Evolutionary conservation across 345 rosid species (phyloP), one percentile per base, ranked within the genome.

Genomic region (Erysimum cheiranthoides): DNA sequence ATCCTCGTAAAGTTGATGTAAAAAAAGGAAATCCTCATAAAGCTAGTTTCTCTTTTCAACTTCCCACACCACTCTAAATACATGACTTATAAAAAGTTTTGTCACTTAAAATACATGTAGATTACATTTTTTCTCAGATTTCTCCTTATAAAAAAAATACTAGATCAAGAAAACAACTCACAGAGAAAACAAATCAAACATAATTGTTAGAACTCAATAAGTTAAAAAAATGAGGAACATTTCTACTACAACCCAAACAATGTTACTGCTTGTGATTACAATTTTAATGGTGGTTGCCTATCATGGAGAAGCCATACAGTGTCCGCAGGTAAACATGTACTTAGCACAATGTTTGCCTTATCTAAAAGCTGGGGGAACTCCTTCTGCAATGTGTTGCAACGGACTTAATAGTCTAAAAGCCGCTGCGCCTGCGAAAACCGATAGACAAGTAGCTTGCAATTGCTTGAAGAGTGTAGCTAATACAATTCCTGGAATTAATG

Each of bases 331-430:
- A 49, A 78, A 52, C 42, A 50, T 72, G 73, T 78, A 11, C 73
- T 58, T 78, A 5, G 73, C 77, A 50, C 81, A 66, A 34, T 78
- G 81, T 72, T 57, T 78, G 49, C 1, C 81, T n/a, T 78, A 64
- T 8, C 68, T 78, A 40, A 65, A 3, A 66, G 60, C 8, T 32
- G 73, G 73, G 42, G 81, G 81, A 59, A 32, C 5, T 46, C 81
- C 81, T 0, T 27, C 81, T 21, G 1, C 57, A n/a, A 10, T n/a
- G 47, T 78, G 81, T 35, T 78, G 81, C 57, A 32, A 2, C 3
- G 81, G 81, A 12, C 76, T 78, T 40, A 78, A 40, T 0, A 66
- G 43, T 21, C 68, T 78, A 40, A 78, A 78, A 66, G 63, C 56
- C 2, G 76, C 81, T 0, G 77, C 77, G 13, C 81, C 81, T 3